These are phyloP conservation scores for Wickerhamiella occidentalis DNA, from an alignment of 805 yeast species.

Conservation along the genomic window DNA sequence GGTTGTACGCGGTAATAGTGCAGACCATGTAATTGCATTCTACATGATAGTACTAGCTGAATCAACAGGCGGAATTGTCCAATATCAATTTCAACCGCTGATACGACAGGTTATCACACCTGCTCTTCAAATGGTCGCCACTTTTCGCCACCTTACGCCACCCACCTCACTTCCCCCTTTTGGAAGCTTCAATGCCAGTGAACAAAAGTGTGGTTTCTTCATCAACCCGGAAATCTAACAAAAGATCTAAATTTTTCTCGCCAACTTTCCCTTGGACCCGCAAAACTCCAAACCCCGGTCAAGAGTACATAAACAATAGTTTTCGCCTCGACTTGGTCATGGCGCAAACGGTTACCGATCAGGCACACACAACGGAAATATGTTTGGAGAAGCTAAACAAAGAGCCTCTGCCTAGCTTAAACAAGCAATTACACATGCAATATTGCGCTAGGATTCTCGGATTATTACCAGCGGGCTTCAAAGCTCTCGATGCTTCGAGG, in stretches of 20 bases:
- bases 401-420: conserved; percentile 4
- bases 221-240: background rate
- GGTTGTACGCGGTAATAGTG: no score
- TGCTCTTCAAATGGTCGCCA: no score
- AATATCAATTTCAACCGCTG: no score
- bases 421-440: conserved; percentile 29
- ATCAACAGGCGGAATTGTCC: no score
- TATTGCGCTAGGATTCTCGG: conserved; percentile 35
- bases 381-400: background rate
- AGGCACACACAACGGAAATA: background rate
- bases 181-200: background rate
- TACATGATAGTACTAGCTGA: no score
- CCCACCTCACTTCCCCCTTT: background rate
- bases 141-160: background rate
- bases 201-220: background rate
- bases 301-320: background rate
- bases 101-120: no score
- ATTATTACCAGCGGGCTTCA: conserved; percentile 40
- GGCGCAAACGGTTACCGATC: background rate
- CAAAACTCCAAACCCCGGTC: background rate
- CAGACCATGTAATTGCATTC: no score
- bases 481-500: conserved; percentile 71
- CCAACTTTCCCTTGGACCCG: background rate
- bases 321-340: background rate
- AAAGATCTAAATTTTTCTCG: background rate